These are phyloP conservation scores for Babjeviella inositovora DNA, from an alignment of 805 yeast genomes.

Conservation along the genomic window DNA sequence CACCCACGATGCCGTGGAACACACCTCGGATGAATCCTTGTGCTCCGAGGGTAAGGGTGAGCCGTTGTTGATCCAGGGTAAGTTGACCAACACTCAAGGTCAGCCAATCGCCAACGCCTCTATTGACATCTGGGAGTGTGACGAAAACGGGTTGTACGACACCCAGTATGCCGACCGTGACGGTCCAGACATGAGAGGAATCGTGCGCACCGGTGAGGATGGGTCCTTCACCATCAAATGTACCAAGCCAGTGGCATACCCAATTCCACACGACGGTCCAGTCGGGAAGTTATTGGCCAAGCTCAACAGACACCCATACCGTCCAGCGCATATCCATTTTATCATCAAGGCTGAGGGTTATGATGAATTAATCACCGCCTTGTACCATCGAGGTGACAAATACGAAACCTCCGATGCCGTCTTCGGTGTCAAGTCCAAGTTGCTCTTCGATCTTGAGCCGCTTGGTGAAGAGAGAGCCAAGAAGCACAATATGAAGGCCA, in stretches of 20 bases:
- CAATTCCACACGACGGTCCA: conserved; percentile 8
- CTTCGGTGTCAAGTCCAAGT: conserved; percentile 7
- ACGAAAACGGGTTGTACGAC: conserved; percentile 8
- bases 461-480: conserved; percentile 6
- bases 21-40: conserved; percentile 5
- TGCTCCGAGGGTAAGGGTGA: conserved; percentile 8
- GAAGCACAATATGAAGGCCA: conserved; percentile 5
- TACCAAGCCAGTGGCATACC: conserved; percentile 7
- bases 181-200: conserved; percentile 8
- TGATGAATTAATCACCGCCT: conserved; percentile 8
- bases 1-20: conserved; percentile 8
- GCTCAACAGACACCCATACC: conserved; percentile 6
- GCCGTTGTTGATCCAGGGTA: conserved; percentile 8
- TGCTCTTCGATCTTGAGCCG: conserved; percentile 4
- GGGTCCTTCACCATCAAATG: conserved; percentile 5
- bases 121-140: conserved; percentile 9
- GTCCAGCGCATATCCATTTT: conserved; percentile 9
- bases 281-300: conserved; percentile 6
- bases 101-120: conserved; percentile 7
- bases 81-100: conserved; percentile 5
- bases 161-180: conserved; percentile 8
- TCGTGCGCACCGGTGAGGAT: conserved; percentile 5
- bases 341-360: conserved; percentile 7
- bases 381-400: conserved; percentile 7
- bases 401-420: conserved; percentile 9